A percentile compares a stretch with the other conserved stretches of the same genome.
These are phyloP conservation scores for Salicornia ramosissima DNA, from an alignment of 148 eudicot genomes.

Conservation along the genomic window DNA sequence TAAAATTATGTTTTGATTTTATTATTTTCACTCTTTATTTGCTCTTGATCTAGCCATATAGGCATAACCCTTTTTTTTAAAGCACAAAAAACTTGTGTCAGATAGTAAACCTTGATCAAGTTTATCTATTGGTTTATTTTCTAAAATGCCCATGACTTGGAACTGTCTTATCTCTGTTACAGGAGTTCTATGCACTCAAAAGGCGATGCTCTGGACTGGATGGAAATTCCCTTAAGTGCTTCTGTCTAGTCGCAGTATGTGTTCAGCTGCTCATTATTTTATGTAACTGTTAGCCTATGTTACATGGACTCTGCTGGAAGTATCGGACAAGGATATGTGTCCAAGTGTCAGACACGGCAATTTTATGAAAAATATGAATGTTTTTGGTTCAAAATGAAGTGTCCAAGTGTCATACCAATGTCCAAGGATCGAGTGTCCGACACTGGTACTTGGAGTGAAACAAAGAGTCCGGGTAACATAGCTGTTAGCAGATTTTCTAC, in stretches of 20 bases:
- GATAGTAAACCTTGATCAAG: background rate
- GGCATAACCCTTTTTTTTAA: background rate
- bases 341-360: too few relatives aligned
- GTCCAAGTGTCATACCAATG: too few relatives aligned
- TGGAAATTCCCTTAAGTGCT: conserved; percentile 63
- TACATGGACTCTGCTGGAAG: too few relatives aligned
- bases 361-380: too few relatives aligned
- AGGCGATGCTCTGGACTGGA: conserved; percentile 59
- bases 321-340: too few relatives aligned
- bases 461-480: too few relatives aligned
- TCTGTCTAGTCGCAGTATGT: conserved; percentile 73
- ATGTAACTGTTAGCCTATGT: too few relatives aligned
- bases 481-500: background rate
- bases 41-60: background rate
- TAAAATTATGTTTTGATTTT: background rate
- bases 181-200: conserved; percentile 82
- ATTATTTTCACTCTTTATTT: background rate
- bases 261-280: conserved; percentile 1
- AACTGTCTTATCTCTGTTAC: conserved; percentile 12
- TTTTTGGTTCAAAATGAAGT: too few relatives aligned
- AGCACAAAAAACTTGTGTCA: too few relatives aligned
- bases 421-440: too few relatives aligned
- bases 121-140: background rate
- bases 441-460: too few relatives aligned
- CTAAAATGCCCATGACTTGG: background rate